Evolutionary conservation across 768 basidiomycete genomes (phyloP), one percentile per base, ranked within the genome.

Genomic region (Sarcomyxa edulis): DNA sequence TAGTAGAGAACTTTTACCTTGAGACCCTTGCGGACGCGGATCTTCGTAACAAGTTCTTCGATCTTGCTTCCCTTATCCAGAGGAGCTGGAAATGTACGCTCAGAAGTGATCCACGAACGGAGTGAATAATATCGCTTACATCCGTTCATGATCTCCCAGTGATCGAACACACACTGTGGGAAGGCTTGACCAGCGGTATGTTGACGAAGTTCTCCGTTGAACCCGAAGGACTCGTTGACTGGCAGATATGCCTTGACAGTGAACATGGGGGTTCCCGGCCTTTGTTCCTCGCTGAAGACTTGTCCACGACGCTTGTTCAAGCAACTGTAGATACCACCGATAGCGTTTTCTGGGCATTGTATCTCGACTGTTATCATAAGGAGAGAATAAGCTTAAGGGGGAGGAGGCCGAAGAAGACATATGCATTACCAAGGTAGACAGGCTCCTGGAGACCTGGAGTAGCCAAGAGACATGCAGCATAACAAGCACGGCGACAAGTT

Each of bases 241-340:
- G 92, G 91, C 27, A 93, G 74, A 74, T 91, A 92, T 18, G 93
- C 93, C 78, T 96, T 98, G 67, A 99, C 85, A 32, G 86, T 98
- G 83, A 95, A 95, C 92, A 97, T 96, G 47, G 96, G 96, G 12
- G 96, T 99, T 70, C 96, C 95, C 3, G 81, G 72, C 55, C 94
- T 74, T 68, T 98, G 96, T 66, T 97, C 95, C 66, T 97, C 89
- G 51, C 85, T 87, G 78, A 94, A 95, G 46, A 99, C 95, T 61
- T 96, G 93, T 48, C 95, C 95, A 78, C 94, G 89, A 59, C 93
- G 88, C 71, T 86, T 91, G 81, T 96, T 98, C 69, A 92, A 65
- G 47, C 76, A 78, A 39, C 74, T 78, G 82, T 97, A 97, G 66
- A 98, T 90, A 73, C 95, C 94, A 65, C 94, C 95, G 50, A 97